Evolutionary conservation across 1,139 yeast species (phyloP).

Genomic region (Pichia sp.): DNA sequence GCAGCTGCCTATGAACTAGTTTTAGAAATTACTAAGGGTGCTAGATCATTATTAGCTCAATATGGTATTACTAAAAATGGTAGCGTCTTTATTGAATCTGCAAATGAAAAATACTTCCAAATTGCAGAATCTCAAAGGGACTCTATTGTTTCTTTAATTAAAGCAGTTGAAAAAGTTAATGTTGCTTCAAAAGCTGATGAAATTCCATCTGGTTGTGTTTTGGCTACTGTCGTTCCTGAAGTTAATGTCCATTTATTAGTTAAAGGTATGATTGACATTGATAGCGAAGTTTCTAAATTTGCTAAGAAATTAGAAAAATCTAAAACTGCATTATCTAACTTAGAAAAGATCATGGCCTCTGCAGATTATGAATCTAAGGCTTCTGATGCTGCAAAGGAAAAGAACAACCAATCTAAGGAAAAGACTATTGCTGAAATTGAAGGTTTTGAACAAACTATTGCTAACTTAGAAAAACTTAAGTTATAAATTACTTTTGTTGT

Average conservation of each 20-base stretch:
- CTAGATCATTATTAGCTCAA: slow-evolving; percentile 88
- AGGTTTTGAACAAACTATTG: slow-evolving; percentile 74
- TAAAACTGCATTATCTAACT: slow-evolving; percentile 40
- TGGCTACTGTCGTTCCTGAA: slow-evolving; percentile 71
- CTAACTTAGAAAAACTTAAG: slow-evolving; percentile 67
- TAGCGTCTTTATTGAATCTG: slow-evolving; percentile 71
- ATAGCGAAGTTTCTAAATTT: slow-evolving; percentile 82
- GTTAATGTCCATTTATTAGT: slow-evolving; percentile 86
- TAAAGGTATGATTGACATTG: slow-evolving; percentile 90
- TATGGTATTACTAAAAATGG: slow-evolving; percentile 86
- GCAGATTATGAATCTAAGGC: slow-evolving; percentile 87
- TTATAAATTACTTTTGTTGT: slow-evolving; percentile 35
- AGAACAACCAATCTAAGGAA: slow-evolving; percentile 63
- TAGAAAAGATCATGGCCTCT: slow-evolving; percentile 59
- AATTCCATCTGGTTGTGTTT: slow-evolving; percentile 86
- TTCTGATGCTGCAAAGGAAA: slow-evolving; percentile 70
- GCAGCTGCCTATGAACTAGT: slow-evolving; percentile 74
- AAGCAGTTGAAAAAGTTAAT: slow-evolving; percentile 72
- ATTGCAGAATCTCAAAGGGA: slow-evolving; percentile 67
- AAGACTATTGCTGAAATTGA: slow-evolving; percentile 78
- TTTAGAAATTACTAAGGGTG: slow-evolving; percentile 80
- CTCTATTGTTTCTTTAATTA: slow-evolving; percentile 83
- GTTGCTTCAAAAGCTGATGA: slow-evolving; percentile 50
- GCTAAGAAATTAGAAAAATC: slow-evolving; percentile 63
- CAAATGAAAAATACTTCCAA: slow-evolving; percentile 40